Evolutionary conservation across 2,329 filamentous ascomycete species (phyloP), one percentile per base, ranked within the genome.

Genomic region (Diplodia sapinea): DNA sequence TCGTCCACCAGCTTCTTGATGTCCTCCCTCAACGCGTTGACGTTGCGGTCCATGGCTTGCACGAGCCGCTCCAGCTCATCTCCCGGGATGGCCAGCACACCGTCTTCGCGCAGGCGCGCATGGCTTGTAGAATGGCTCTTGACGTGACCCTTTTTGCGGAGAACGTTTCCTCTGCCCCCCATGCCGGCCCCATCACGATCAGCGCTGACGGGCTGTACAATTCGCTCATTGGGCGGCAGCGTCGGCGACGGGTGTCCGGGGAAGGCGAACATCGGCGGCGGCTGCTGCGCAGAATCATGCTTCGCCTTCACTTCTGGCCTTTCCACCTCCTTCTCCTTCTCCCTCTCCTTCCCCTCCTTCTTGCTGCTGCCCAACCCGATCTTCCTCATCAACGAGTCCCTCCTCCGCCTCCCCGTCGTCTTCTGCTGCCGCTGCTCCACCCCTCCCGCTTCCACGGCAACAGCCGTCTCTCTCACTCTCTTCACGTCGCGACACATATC

Each of bases 401-500:
- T 51, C 38, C 36, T 49, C 17, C 57, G 26, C 15, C n/a, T 13
- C 31, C n/a, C 47, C 55, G 38, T 47, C 36, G 26, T 23, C 57
- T 56, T 31, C 29, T 20, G n/a, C 33, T 29, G 3, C 31, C 8
- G 12, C 29, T 26, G 12, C 23, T 65, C 36, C 49, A 15, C 15
- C 47, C 33, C 66, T 49, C 26, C 62, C 33, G 5, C 13, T 6
- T n/a, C 26, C 38, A 20, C 26, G n/a, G 12, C 15, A 49, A 52
- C 13, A 1, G 36, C 57, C 26, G 33, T 26, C 15, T 65, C 50
- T 49, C 20, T 15, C 31, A 63, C 47, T 2, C 33, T 20, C 40
- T 57, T 64, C 47, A 66, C 62, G 43, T 56, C 63, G 29, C 43
- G 51, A 50, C 26, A 52, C 15, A 68, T 26, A 38, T 68, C 62